Conservation (phyloP, 148 eudicot species). For the Nepenthes mirabilis region DNA sequence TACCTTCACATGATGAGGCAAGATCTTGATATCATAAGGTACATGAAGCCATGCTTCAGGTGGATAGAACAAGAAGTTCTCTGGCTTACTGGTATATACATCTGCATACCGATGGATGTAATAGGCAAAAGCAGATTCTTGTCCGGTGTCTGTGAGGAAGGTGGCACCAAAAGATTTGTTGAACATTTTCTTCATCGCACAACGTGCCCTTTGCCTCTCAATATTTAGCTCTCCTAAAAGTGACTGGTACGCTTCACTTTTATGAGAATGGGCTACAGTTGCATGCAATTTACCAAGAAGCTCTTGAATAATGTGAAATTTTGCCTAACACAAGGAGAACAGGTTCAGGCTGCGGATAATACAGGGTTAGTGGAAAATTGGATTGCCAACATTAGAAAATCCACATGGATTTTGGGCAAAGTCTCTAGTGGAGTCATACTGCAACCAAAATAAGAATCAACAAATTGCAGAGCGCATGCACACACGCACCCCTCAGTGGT, state of each 20-base stretch:
- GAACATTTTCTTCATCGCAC: slow-evolving; percentile 76
- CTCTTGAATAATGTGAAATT: slow-evolving; percentile 90
- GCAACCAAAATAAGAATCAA: background rate
- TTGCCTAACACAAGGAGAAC: slow-evolving; percentile 38
- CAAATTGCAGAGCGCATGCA: background rate
- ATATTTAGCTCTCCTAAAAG: slow-evolving; percentile 67
- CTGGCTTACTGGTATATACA: slow-evolving; percentile 94
- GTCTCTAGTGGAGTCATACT: no score
- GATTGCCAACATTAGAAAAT: no score
- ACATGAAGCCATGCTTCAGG: slow-evolving; percentile 89
- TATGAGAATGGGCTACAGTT: slow-evolving; percentile 35
- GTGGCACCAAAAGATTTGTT: slow-evolving; percentile 93
- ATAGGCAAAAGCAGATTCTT: slow-evolving; percentile 91
- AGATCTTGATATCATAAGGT: slow-evolving; percentile 85
- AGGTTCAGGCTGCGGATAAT: no score
- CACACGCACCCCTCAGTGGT: no score
- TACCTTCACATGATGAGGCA: slow-evolving; percentile 99
- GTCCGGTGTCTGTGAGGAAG: slow-evolving; percentile 86
- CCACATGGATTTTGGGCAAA: no score
- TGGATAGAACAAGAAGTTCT: slow-evolving; percentile 77
- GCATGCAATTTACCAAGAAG: slow-evolving; percentile 86
- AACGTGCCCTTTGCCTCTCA: slow-evolving; percentile 73
- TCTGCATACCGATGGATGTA: slow-evolving; percentile 94
- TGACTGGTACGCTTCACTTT: slow-evolving; percentile 47
- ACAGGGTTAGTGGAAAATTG: background rate